Evolutionary conservation across 192 early-diverging fungal genomes (phyloP), one percentile per base, ranked within the genome.

Genomic region (Podila epigama): DNA sequence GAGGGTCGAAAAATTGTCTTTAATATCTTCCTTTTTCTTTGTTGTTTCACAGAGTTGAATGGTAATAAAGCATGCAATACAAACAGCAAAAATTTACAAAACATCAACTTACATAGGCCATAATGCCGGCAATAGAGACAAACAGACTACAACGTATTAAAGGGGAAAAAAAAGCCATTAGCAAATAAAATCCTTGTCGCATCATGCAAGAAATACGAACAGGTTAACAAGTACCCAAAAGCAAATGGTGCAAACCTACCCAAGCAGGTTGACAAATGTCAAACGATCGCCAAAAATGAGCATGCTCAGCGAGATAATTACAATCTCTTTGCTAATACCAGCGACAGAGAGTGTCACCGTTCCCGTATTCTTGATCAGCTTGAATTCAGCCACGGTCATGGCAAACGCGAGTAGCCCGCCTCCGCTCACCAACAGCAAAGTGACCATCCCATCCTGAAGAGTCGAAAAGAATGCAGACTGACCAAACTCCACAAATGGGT

Each of bases 321-420:
- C 70, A 69, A 96, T 88, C 71, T 96, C 94, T 80, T 90, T 90
- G 57, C 86, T 86, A 20, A 90, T 93, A 9, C 94, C 94, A 3
- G 90, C 90, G 1, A 94, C 88, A n/a, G 91, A 92, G 33, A 96
- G 83, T 0, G 94, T 93, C 6, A 96, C 89, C 0, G 92, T 92
- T 5, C 85, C 90, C 10, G 92, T 94, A 32, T 70, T 83, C 48
- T 92, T 88, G 66, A 96, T 94, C 32, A 94, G 66, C 53, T 88
- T 82, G 57, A 91, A 93, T 77, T 96, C 94, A 5, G 87, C 80
- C 5, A 93, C 75, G 1, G 92, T 89, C 92, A 94, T 93, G 34
- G 85, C 80, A 81, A 94, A 94, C 13, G 94, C 94, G 22, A 96
- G 50, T 32, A 90, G 58, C 20, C 94, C 94, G 35, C 93, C 93